phyloP scores from a whole-genome alignment of 129 eudicot species.

The Cynara cardunculus region DNA sequence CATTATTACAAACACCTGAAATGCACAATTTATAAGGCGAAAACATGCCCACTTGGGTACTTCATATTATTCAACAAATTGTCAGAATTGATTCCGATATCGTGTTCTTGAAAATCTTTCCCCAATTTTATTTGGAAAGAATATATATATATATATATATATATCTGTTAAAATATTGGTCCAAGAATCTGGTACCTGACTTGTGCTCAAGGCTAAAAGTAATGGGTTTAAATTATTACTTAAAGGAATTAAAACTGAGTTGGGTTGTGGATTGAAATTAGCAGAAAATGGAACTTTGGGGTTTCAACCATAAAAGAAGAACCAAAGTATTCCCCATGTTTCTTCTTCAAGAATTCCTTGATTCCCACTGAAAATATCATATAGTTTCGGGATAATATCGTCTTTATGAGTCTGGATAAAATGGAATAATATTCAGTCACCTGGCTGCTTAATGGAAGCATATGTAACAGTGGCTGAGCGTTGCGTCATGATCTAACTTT shows the following conservation, averaged over 20 bases:
- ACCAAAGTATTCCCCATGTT: conserved; percentile 14
- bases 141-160: neutral
- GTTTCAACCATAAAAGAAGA: conserved; percentile 23
- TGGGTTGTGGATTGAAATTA: conserved; percentile 11
- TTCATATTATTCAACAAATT: conserved; percentile 22
- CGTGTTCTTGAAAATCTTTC: conserved; percentile 1
- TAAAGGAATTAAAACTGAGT: neutral
- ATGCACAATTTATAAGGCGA: conserved; percentile 25
- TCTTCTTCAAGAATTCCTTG: conserved; percentile 13
- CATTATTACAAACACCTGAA: conserved; percentile 24
- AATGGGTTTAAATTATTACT: conserved; percentile 6
- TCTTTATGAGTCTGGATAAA: conserved; percentile 8
- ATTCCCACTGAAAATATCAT: conserved; percentile 18
- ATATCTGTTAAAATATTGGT: conserved; percentile 1
- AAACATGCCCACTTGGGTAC: conserved; percentile 32
- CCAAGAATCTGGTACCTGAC: conserved; percentile 24
- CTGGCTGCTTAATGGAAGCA: neutral
- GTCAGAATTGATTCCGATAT: conserved; percentile 24
- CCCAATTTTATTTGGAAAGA: neutral
- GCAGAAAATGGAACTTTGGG: neutral
- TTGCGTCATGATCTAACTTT: neutral
- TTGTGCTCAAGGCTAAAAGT: conserved; percentile 1
- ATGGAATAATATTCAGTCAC: neutral
- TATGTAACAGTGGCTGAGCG: neutral
- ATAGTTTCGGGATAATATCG: neutral